Percentiles rank a stretch among this genome's conserved stretches.
Conservation (phyloP, 306 rosid genomes). For the Vigna unguiculata region DNA sequence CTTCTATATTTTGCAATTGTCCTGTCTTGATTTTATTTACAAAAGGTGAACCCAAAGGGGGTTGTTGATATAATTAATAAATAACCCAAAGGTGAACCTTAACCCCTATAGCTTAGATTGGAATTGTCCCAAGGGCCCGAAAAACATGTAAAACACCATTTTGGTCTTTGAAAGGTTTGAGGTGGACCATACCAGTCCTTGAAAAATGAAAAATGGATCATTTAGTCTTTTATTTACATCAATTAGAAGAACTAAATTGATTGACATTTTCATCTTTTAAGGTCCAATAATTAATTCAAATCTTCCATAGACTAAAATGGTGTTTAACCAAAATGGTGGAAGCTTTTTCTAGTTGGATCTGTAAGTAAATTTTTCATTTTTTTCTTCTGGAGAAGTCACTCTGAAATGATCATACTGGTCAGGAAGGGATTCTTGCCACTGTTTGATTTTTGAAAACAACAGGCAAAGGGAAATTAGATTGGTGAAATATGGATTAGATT, state of each 20-base stretch:
- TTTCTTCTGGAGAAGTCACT: neutral
- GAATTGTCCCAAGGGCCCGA: neutral
- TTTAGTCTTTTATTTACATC: neutral
- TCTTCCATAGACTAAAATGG: neutral
- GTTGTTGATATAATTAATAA: neutral
- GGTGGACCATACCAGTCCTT: neutral
- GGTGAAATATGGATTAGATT: neutral
- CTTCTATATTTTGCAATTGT: neutral
- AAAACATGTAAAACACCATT: neutral
- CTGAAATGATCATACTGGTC: constrained; percentile 28
- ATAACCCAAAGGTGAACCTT: constrained; percentile 3
- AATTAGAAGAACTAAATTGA: neutral
- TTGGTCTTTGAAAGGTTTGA: neutral
- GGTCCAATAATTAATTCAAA: neutral
- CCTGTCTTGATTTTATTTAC: constrained; percentile 17
- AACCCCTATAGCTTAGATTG: neutral
- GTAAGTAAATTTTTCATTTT: neutral
- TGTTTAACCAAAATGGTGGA: neutral
- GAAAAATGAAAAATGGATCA: neutral
- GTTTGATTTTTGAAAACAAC: constrained; percentile 24
- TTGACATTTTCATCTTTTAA: neutral
- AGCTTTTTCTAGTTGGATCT: neutral
- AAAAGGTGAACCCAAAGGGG: constrained; percentile 25
- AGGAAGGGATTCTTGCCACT: constrained; percentile 23
- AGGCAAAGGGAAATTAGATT: constrained; percentile 19